Evolutionary conservation across 352 stramenopile genomes (phyloP), one percentile per base, ranked within the genome.

Genomic region (Pythium folliculosum): DNA sequence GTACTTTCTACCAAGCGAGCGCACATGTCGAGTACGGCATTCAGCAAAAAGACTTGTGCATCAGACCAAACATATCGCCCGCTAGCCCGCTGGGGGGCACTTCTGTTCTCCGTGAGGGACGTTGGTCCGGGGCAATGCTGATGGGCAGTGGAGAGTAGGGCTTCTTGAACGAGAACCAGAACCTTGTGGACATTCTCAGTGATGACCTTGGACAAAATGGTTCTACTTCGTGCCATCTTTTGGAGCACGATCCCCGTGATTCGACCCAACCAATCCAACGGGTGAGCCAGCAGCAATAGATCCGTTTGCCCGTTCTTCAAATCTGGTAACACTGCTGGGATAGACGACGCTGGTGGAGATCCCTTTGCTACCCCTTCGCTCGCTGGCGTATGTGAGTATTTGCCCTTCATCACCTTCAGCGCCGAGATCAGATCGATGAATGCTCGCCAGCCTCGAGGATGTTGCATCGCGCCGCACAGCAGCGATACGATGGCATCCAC

Each of bases 401-500:
- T 94, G 60, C 77, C 66, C 44, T 87, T 82, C 50, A 90, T 81
- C 1, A 73, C 68, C 55, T 86, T 84, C 17, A 94, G 60, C 3
- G 77, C 82, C 17, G 85, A 35, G 25, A 96, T 77, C 14, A 94
- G 67, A 47, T 94, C 77, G 6, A 78, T 77, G 30, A 96, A 84
- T 7, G 82, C 86, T 32, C 76, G 60, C 78, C 82, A 94, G 0
- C 88, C 88, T 17, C 78, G 71, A 2, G 71, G 45, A 9, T 86
- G 86, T 40, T 77, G 76, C 86, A 96, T 93, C 8, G 86, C 79
- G 35, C 78, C 75, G 48, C 77, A 92, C 17, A 96, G 44, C 10
- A 96, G 57, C n/a, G 84, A 92, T 27, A 96, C 83, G 47, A 94
- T 89, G 8, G 81, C 91, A 59, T 96, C 88, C 4, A 95, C 65